phyloP scores from a whole-genome alignment of 768 basidiomycete species.

The Asterophora parasitica region DNA sequence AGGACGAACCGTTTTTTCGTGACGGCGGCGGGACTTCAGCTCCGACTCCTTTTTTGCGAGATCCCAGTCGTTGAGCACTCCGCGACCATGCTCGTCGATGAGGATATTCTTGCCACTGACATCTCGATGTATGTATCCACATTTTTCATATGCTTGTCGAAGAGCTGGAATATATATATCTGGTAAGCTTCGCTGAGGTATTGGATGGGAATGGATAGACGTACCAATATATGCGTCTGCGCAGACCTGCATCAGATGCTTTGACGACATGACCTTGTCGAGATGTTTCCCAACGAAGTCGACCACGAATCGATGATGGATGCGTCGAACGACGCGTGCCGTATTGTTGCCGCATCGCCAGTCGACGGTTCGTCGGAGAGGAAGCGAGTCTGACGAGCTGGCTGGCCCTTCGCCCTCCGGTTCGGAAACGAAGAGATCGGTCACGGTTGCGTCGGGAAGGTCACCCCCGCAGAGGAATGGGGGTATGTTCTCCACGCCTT shows the following conservation, averaged over 20 bases:
- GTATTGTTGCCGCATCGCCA: no score
- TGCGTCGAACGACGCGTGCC: no score
- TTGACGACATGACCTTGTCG: no score
- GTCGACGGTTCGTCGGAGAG: no score
- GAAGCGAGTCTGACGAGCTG: no score
- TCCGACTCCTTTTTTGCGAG: slow-evolving; percentile 5
- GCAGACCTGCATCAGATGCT: neutral
- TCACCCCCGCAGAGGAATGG: slow-evolving; percentile 25
- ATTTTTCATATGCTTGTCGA: slow-evolving; percentile 7
- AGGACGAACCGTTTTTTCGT: slow-evolving; percentile 8
- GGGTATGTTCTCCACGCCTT: slow-evolving; percentile 20
- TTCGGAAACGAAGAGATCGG: slow-evolving; percentile 3
- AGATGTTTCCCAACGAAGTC: no score
- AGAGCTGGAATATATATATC: neutral
- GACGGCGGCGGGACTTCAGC: neutral
- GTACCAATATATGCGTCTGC: no score
- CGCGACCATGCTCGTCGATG: slow-evolving; percentile 4
- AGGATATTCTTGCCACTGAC: slow-evolving; percentile 11
- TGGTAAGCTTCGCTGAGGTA: no score
- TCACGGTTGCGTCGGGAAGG: slow-evolving; percentile 16
- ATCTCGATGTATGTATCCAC: slow-evolving; percentile 11
- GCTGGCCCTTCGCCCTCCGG: neutral
- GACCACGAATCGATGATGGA: no score
- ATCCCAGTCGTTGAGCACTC: slow-evolving; percentile 16
- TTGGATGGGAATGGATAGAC: no score